Evolutionary conservation across 495 filamentous ascomycete genomes (phyloP).

Genomic region (Annulohypoxylon stygium): DNA sequence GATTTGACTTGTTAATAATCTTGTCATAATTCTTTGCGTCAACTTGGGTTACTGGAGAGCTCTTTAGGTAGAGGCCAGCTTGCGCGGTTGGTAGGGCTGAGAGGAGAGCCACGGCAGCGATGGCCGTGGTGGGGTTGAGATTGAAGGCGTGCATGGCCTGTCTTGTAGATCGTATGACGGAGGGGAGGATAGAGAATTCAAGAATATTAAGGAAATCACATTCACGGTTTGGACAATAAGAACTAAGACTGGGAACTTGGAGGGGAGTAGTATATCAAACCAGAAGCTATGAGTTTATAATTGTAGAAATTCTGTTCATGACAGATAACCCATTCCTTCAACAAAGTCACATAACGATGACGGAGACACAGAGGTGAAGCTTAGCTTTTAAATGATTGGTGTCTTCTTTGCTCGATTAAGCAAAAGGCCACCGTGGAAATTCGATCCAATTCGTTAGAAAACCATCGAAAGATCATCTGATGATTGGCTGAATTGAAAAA

Average conservation of each 20-base stretch:
- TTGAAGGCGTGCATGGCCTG: constrained; percentile 58
- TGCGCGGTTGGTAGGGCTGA: constrained; percentile 70
- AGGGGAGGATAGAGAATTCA: too few relatives aligned
- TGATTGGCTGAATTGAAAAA: constrained; percentile 35
- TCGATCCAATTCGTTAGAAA: constrained; percentile 37
- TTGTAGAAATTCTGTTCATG: constrained; percentile 26
- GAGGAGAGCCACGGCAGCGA: constrained; percentile 61
- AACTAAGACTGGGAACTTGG: too few relatives aligned
- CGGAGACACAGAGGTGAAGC: neutral
- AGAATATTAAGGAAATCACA: too few relatives aligned
- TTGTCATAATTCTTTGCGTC: constrained; percentile 86
- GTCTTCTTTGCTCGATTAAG: constrained; percentile 37
- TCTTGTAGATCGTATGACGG: constrained; percentile 18
- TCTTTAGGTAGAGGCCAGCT: constrained; percentile 85
- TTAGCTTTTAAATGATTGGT: constrained; percentile 38
- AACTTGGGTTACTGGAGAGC: constrained; percentile 87
- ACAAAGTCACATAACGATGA: constrained; percentile 18
- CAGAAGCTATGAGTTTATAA: constrained; percentile 13
- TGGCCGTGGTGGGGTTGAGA: constrained; percentile 57
- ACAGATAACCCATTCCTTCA: constrained; percentile 30
- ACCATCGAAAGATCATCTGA: neutral
- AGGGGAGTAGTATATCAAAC: too few relatives aligned
- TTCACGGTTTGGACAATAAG: too few relatives aligned
- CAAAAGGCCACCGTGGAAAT: constrained; percentile 58
- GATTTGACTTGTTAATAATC: constrained; percentile 87